Conservation (phyloP, 768 basidiomycete species). For the Boletus tylopilopsis region DNA sequence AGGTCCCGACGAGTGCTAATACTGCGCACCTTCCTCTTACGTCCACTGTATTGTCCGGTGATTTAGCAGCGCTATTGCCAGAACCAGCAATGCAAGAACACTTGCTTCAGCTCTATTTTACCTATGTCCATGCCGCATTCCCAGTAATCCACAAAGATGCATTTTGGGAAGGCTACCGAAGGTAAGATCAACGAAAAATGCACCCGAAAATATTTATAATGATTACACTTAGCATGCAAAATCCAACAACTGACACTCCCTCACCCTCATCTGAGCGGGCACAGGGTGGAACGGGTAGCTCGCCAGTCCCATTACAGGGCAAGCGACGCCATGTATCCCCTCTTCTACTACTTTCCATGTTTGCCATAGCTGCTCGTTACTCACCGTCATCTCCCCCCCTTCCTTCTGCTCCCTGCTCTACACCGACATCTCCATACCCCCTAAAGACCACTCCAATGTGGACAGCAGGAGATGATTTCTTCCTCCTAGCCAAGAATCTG, state of each 20-base stretch:
- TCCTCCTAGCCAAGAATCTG: conserved; percentile 61
- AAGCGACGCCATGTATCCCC: conserved; percentile 50
- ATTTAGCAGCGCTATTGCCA: conserved; percentile 49
- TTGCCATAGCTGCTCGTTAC: conserved; percentile 77
- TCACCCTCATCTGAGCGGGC: conserved; percentile 25
- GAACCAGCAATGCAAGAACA: conserved; percentile 56
- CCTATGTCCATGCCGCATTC: conserved; percentile 73
- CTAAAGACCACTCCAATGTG: conserved; percentile 63
- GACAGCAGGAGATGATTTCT: conserved; percentile 73
- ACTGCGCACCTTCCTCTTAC: conserved; percentile 15
- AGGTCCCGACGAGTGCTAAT: conserved; percentile 6
- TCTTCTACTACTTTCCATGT: conserved; percentile 79
- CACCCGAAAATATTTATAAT: neutral
- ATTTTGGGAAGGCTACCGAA: conserved; percentile 58
- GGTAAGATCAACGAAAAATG: conserved; percentile 25
- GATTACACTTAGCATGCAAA: conserved; percentile 19
- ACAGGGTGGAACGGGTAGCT: conserved; percentile 15
- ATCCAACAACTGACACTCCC: conserved; percentile 29
- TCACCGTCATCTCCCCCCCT: conserved; percentile 30
- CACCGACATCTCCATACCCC: conserved; percentile 34
- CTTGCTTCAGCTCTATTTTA: conserved; percentile 74
- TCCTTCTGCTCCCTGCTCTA: conserved; percentile 27
- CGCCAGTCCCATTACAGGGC: conserved; percentile 37
- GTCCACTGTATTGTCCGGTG: conserved; percentile 30
- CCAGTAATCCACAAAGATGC: conserved; percentile 72